These are phyloP conservation scores for Pseudoturritis turrita DNA, from an alignment of 345 rosid genomes.

Conservation along the genomic window DNA sequence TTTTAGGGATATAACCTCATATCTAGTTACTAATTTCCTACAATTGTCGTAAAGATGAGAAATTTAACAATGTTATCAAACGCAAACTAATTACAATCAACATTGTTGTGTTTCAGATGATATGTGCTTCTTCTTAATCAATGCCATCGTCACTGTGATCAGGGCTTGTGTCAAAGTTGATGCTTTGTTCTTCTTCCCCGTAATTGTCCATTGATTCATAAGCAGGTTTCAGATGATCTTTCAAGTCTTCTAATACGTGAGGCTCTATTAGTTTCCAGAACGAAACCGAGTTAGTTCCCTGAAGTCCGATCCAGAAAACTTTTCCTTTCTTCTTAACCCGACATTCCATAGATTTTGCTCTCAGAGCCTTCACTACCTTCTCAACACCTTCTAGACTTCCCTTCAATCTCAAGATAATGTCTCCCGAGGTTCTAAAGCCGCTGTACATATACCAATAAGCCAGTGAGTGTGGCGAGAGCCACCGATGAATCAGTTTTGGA, in stretches of 20 bases:
- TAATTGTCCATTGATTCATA: not conserved
- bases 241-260: conserved; percentile 45
- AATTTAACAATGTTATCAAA: too few species aligned
- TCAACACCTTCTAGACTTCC: conserved; percentile 57
- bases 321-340: conserved; percentile 74
- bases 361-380: conserved; percentile 51
- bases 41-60: too few species aligned
- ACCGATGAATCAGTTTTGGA: conserved; percentile 84
- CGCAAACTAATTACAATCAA: too few species aligned
- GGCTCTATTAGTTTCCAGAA: conserved; percentile 76
- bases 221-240: conserved; percentile 36
- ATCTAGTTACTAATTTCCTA: too few species aligned
- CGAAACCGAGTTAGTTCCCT: conserved; percentile 49
- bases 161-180: conserved; percentile 6
- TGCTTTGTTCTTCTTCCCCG: conserved; percentile 24
- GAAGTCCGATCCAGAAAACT: conserved; percentile 76
- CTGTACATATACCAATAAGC: conserved; percentile 91
- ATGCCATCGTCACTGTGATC: not conserved
- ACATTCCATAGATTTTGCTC: conserved; percentile 57
- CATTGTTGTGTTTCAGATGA: too few species aligned
- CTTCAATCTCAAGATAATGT: conserved; percentile 59
- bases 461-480: conserved; percentile 68
- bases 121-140: too few species aligned
- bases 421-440: conserved; percentile 59
- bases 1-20: too few species aligned